Conservation (phyloP, 2,329 filamentous ascomycete species). For the Penicillium sp. region DNA sequence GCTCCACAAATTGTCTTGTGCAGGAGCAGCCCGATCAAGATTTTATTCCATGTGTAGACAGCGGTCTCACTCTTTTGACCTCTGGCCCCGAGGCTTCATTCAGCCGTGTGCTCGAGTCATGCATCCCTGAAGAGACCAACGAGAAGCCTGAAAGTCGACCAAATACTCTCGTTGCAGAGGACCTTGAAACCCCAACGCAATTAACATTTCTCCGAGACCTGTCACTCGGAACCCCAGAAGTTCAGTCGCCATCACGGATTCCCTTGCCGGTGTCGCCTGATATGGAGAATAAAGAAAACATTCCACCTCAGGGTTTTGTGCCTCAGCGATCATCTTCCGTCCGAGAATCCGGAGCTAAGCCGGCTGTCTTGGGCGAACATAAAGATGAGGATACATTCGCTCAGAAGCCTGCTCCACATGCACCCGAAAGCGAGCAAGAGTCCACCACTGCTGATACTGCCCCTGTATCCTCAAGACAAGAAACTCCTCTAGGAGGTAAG, state of each 20-base stretch:
- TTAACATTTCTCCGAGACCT: conserved; percentile 1
- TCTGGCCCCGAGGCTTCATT: conserved; percentile 3
- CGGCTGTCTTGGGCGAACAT: conserved; percentile 10
- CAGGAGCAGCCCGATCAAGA: background rate
- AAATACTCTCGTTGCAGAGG: conserved; percentile 7
- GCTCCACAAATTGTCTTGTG: background rate
- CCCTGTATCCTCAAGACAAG: background rate
- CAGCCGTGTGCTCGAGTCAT: background rate
- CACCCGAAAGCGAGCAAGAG: background rate
- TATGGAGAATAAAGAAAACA: conserved; percentile 22
- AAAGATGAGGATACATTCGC: conserved; percentile 8
- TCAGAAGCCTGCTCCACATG: background rate
- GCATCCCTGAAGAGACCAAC: background rate
- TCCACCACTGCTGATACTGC: background rate
- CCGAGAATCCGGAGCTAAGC: conserved; percentile 2
- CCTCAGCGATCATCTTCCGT: conserved; percentile 4
- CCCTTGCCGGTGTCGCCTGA: conserved; percentile 7
- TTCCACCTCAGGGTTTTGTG: conserved; percentile 11
- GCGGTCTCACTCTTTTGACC: background rate
- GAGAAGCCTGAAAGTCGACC: background rate
- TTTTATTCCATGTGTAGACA: background rate
- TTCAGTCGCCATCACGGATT: conserved; percentile 4
- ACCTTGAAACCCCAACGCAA: conserved; percentile 17
- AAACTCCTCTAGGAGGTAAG: background rate
- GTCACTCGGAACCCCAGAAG: background rate